Conservation (phyloP, 2,329 filamentous ascomycete species). For the Lecanicillium sp. region DNA sequence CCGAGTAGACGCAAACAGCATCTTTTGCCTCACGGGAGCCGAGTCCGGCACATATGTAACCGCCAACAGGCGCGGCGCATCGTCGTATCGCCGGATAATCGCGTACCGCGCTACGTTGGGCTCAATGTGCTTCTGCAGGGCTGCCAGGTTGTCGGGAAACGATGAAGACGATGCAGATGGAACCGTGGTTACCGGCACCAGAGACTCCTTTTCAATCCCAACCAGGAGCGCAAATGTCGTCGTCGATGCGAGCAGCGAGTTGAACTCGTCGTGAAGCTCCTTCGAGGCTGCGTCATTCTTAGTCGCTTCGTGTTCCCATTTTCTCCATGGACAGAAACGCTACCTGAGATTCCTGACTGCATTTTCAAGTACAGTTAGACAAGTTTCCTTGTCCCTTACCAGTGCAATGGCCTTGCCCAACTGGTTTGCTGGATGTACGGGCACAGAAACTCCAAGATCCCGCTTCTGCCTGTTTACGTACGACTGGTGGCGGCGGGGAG, state of each 20-base stretch:
- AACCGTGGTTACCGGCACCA: conserved; percentile 49
- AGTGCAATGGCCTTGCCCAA: neutral
- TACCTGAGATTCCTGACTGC: conserved; percentile 75
- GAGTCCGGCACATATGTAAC: conserved; percentile 73
- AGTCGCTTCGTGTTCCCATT: neutral
- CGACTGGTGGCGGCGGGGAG: too few relatives aligned
- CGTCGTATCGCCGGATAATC: conserved; percentile 60
- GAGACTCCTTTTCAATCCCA: conserved; percentile 60
- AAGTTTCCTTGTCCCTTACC: neutral
- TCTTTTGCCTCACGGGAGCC: conserved; percentile 76
- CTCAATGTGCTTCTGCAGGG: conserved; percentile 55
- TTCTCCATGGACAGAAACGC: too few relatives aligned
- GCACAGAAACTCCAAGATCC: too few relatives aligned
- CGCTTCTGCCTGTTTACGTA: too few relatives aligned
- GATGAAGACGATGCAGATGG: conserved; percentile 45
- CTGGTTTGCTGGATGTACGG: neutral
- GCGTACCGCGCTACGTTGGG: conserved; percentile 63
- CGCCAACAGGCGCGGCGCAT: conserved; percentile 52
- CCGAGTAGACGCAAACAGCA: conserved; percentile 73
- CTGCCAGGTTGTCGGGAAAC: conserved; percentile 56
- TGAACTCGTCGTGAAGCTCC: conserved; percentile 70
- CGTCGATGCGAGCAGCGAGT: conserved; percentile 52
- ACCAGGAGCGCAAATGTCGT: conserved; percentile 62
- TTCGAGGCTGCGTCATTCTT: conserved; percentile 51
- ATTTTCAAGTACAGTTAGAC: conserved; percentile 32